Conservation (phyloP, 163 green algal genomes). For the Prototheca wickerhamii region DNA sequence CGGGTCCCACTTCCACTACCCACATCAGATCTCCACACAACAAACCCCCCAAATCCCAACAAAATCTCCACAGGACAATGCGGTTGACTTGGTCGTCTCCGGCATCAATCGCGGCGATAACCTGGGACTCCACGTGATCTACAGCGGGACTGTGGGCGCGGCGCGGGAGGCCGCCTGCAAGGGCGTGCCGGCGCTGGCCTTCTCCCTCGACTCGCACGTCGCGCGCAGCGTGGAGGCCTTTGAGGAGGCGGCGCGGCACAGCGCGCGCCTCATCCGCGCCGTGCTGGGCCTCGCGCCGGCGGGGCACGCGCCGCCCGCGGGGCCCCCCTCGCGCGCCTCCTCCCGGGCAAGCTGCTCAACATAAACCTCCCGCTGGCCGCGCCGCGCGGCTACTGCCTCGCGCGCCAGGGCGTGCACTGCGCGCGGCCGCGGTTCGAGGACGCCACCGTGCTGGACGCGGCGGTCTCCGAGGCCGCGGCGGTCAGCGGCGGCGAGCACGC, state of each 20-base stretch:
- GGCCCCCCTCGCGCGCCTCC: not conserved
- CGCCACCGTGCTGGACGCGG: not conserved
- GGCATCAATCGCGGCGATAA: slow-evolving; percentile 78
- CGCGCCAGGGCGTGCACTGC: slow-evolving; percentile 13
- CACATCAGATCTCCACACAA: too few species aligned
- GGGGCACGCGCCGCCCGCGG: too few species aligned
- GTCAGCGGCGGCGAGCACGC: slow-evolving; percentile 2
- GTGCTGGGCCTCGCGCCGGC: not conserved
- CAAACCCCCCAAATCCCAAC: too few species aligned
- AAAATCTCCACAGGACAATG: not conserved
- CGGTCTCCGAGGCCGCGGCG: slow-evolving; percentile 2
- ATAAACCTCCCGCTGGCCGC: slow-evolving; percentile 21
- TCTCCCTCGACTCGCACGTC: slow-evolving; percentile 29
- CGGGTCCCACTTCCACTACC: too few species aligned
- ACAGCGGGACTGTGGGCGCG: slow-evolving; percentile 62
- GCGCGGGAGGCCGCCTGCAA: slow-evolving; percentile 55
- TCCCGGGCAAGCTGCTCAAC: slow-evolving; percentile 23
- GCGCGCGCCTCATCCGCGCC: slow-evolving; percentile 8
- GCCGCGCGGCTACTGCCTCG: slow-evolving; percentile 12
- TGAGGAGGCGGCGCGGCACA: slow-evolving; percentile 5
- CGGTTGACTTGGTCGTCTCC: slow-evolving; percentile 53
- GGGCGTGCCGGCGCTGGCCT: slow-evolving; percentile 21
- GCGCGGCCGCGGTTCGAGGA: not conserved
- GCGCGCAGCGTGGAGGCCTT: slow-evolving; percentile 24
- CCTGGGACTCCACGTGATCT: slow-evolving; percentile 65